These are phyloP conservation scores for Rhodotorula toruloides DNA, from an alignment of 768 basidiomycete genomes.

Conservation along the genomic window DNA sequence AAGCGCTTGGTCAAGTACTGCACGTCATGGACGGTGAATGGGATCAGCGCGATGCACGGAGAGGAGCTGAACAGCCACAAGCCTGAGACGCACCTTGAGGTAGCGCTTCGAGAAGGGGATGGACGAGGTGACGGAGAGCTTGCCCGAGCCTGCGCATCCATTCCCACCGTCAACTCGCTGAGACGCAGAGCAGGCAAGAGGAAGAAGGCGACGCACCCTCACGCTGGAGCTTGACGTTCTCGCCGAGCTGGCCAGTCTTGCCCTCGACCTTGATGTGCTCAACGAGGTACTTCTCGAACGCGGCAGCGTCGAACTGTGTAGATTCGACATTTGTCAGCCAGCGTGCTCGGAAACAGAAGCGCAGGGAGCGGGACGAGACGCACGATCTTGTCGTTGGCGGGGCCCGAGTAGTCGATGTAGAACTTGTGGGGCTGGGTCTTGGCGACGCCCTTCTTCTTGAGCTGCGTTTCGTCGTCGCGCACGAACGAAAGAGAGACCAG, in stretches of 20 bases:
- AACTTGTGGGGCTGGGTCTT: slow-evolving; percentile 63
- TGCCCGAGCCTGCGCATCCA: slow-evolving; percentile 53
- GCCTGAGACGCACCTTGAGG: slow-evolving; percentile 59
- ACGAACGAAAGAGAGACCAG: background rate
- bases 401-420: slow-evolving; percentile 77
- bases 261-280: slow-evolving; percentile 91
- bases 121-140: slow-evolving; percentile 75
- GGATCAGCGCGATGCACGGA: too few species aligned
- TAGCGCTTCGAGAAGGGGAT: slow-evolving; percentile 92
- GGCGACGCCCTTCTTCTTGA: slow-evolving; percentile 45
- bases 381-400: slow-evolving; percentile 56
- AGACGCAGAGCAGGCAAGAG: background rate
- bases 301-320: slow-evolving; percentile 41
- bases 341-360: background rate
- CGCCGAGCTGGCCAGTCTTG: slow-evolving; percentile 85
- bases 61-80: too few species aligned
- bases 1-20: slow-evolving; percentile 81
- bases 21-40: too few species aligned
- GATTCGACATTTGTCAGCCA: background rate
- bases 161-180: too few species aligned
- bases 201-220: slow-evolving; percentile 58
- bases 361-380: background rate
- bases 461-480: slow-evolving; percentile 3
- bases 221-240: slow-evolving; percentile 75
- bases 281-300: slow-evolving; percentile 57